Conservation (phyloP, 2,329 filamentous ascomycete species). For the Colletotrichum scovillei region DNA sequence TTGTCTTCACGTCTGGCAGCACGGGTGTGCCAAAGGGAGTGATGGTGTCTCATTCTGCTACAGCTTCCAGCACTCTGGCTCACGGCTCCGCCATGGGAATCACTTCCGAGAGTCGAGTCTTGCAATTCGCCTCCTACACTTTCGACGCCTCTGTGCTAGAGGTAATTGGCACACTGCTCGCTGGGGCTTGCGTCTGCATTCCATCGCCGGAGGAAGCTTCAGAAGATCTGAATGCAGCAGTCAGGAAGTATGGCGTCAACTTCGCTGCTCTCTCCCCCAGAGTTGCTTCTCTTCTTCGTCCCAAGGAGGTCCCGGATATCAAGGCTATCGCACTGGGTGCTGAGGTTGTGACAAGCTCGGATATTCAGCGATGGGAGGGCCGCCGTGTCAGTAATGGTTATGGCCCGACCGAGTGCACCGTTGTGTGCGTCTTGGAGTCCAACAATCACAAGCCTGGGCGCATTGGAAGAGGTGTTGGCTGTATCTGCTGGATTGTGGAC, state of each 20-base stretch:
- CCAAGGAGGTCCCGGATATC: neutral
- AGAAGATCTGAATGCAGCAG: neutral
- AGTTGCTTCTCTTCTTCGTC: neutral
- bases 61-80: neutral
- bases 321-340: neutral
- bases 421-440: neutral
- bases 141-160: constrained; percentile 52
- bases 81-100: neutral
- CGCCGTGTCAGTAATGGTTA: neutral
- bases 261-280: neutral
- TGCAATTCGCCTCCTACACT: constrained; percentile 46
- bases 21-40: neutral
- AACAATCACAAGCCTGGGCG: neutral
- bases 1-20: constrained; percentile 2
- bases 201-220: constrained; percentile 45
- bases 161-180: constrained; percentile 50
- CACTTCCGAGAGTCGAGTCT: constrained; percentile 28
- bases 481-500: constrained; percentile 36
- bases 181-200: constrained; percentile 52
- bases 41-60: neutral
- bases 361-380: neutral
- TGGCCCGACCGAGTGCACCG: neutral
- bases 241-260: neutral
- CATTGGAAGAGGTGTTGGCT: neutral
- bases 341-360: neutral